These are phyloP conservation scores for Echria macrotheca DNA, from an alignment of 495 filamentous ascomycete genomes.

Conservation along the genomic window DNA sequence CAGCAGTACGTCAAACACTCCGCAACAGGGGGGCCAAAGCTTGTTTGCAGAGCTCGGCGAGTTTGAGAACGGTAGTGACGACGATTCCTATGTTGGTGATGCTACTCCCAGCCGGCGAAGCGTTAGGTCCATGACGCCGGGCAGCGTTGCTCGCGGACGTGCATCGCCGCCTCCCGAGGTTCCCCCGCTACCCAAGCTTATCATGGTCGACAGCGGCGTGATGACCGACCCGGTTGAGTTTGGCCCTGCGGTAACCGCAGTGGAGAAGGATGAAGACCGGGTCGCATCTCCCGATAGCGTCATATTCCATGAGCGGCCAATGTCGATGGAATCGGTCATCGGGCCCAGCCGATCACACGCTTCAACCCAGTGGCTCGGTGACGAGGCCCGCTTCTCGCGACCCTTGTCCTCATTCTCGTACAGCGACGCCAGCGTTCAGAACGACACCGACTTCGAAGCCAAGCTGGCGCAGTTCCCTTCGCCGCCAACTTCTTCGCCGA, in stretches of 20 bases:
- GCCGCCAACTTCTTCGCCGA: conserved; percentile 34
- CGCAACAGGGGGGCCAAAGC: conserved; percentile 63
- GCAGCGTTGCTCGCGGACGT: conserved; percentile 25
- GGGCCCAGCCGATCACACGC: conserved; percentile 18
- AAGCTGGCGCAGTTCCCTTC: conserved; percentile 44
- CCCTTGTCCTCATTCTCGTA: conserved; percentile 28
- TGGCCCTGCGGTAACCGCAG: neutral
- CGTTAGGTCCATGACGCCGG: conserved; percentile 39
- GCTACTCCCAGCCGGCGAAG: conserved; percentile 42
- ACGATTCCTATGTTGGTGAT: conserved; percentile 45
- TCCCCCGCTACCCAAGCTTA: conserved; percentile 44
- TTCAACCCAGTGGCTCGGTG: conserved; percentile 27
- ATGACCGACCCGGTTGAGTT: conserved; percentile 75
- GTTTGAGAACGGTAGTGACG: conserved; percentile 55
- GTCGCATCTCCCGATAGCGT: conserved; percentile 15
- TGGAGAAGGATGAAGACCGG: neutral
- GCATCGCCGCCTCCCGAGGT: conserved; percentile 49
- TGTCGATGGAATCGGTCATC: conserved; percentile 37
- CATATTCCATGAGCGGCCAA: conserved; percentile 23
- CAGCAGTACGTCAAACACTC: conserved; percentile 43
- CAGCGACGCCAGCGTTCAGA: conserved; percentile 36
- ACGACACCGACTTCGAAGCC: conserved; percentile 38
- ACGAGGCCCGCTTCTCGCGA: conserved; percentile 19
- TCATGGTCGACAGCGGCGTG: conserved; percentile 74
- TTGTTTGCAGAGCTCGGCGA: conserved; percentile 86